A percentile compares a stretch with the other conserved stretches of the same genome.
phyloP scores from a whole-genome alignment of 192 early-diverging fungal species.

The Coemansia sp. region DNA sequence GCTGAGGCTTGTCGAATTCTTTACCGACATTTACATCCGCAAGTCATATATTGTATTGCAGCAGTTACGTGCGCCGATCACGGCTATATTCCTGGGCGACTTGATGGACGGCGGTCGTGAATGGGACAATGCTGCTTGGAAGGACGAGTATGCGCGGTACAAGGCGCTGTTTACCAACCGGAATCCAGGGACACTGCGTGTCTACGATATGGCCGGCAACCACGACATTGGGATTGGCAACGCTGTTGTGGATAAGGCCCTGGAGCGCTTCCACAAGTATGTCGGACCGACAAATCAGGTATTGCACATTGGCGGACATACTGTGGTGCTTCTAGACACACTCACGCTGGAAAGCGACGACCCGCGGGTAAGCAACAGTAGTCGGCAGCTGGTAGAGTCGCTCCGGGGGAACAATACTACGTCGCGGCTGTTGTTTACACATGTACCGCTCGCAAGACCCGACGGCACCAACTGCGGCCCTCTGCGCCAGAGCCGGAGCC shows the following conservation, averaged over 20 bases:
- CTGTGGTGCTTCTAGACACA: conserved; percentile 70
- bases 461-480: conserved; percentile 65
- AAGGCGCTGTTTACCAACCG: conserved; percentile 48
- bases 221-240: conserved; percentile 89
- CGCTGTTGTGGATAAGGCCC: conserved; percentile 35
- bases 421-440: conserved; percentile 68
- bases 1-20: conserved; percentile 63
- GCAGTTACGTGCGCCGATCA: conserved; percentile 52
- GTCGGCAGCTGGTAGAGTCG: conserved; percentile 8
- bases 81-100: conserved; percentile 77
- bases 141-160: conserved; percentile 52
- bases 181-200: conserved; percentile 9
- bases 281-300: conserved; percentile 58
- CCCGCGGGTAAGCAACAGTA: conserved; percentile 1
- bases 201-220: conserved; percentile 77
- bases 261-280: conserved; percentile 44
- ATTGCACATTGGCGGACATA: conserved; percentile 53
- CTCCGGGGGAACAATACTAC: conserved; percentile 5
- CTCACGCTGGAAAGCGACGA: conserved; percentile 54
- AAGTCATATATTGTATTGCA: conserved; percentile 67
- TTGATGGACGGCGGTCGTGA: conserved; percentile 74
- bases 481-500: conserved; percentile 44
- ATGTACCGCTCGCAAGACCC: conserved; percentile 79
- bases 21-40: conserved; percentile 80
- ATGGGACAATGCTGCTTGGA: conserved; percentile 53